Evolutionary conservation across 2,329 filamentous ascomycete species (phyloP).

Genomic region (Aspergillus eucalypticola): DNA sequence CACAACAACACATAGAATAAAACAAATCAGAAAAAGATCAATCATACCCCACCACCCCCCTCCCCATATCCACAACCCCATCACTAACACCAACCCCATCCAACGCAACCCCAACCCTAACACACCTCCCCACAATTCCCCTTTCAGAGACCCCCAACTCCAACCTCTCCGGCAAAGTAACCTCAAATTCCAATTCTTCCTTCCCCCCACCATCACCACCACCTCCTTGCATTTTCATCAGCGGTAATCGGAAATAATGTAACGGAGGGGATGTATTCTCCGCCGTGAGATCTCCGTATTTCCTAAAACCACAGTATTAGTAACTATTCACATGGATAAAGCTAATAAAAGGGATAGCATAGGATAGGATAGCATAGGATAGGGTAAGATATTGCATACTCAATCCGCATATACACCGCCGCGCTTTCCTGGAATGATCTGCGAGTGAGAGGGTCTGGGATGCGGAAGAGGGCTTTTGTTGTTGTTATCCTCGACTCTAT

Average conservation of each 20-base stretch:
- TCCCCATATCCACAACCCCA: conserved; percentile 25
- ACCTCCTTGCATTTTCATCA: not conserved
- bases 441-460: conserved; percentile 22
- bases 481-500: not conserved
- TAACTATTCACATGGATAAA: not conserved
- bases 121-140: conserved; percentile 37
- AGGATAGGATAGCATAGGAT: not conserved
- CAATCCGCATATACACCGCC: conserved; percentile 34
- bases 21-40: conserved; percentile 12
- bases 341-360: not conserved
- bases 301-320: conserved; percentile 19
- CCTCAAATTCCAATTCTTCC: conserved; percentile 30
- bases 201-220: too few relatives aligned
- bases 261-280: conserved; percentile 14
- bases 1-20: too few relatives aligned
- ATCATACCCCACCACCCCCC: conserved; percentile 39
- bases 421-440: conserved; percentile 18
- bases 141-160: conserved; percentile 37
- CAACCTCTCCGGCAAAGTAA: conserved; percentile 31
- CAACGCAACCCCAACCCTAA: conserved; percentile 29
- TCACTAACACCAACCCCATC: conserved; percentile 7
- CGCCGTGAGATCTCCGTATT: conserved; percentile 29
- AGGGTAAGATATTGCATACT: conserved; percentile 28
- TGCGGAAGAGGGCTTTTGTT: conserved; percentile 30
- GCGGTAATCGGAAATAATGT: conserved; percentile 27